These are phyloP conservation scores for Fraxinus angustifolia DNA, from an alignment of 305 asterid genomes.

Conservation along the genomic window DNA sequence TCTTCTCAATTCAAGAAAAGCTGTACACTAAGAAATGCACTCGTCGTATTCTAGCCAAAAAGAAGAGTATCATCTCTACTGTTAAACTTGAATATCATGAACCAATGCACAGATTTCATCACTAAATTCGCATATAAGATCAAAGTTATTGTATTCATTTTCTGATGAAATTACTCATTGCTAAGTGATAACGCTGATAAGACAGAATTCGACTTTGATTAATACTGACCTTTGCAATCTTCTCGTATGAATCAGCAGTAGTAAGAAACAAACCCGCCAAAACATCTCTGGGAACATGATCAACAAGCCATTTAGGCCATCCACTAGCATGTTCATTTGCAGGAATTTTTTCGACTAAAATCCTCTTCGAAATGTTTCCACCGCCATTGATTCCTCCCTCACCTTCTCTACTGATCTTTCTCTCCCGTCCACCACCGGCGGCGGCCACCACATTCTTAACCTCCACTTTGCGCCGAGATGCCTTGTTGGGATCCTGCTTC, in stretches of 20 bases:
- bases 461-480: constrained; percentile 10
- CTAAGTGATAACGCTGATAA: neutral
- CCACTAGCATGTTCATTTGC: constrained; percentile 52
- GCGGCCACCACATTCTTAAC: neutral
- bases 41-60: neutral
- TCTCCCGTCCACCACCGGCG: neutral
- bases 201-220: neutral
- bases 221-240: neutral
- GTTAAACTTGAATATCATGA: neutral
- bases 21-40: neutral
- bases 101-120: neutral
- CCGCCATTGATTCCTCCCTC: constrained; percentile 27
- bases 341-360: constrained; percentile 33
- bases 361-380: neutral
- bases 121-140: neutral
- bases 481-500: constrained; percentile 14
- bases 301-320: constrained; percentile 80
- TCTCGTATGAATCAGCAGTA: constrained; percentile 40
- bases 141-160: neutral
- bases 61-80: neutral
- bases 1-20: neutral
- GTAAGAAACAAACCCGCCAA: constrained; percentile 52
- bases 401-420: neutral
- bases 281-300: constrained; percentile 45
- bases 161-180: neutral